Evolutionary conservation across 2,329 filamentous ascomycete species (phyloP).

Genomic region (Cucurbitaria berberidis): DNA sequence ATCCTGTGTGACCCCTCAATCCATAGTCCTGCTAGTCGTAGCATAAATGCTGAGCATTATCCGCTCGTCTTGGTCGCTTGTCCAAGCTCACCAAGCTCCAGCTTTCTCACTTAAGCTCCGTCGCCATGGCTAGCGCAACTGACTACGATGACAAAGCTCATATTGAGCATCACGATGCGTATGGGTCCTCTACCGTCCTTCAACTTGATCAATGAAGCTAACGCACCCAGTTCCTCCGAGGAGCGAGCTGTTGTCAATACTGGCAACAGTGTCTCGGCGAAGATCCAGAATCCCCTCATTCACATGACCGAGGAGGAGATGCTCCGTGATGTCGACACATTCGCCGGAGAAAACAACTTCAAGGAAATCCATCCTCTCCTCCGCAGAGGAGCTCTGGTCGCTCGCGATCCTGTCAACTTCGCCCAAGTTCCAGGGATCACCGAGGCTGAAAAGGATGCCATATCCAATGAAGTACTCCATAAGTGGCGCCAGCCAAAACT

Average conservation of each 20-base stretch:
- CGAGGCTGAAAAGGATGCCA: slow-evolving; percentile 22
- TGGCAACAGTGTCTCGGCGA: slow-evolving; percentile 12
- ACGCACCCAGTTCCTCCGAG: slow-evolving; percentile 11
- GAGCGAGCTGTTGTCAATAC: slow-evolving; percentile 10
- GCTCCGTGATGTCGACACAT: slow-evolving; percentile 59
- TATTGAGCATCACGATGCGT: slow-evolving; percentile 23
- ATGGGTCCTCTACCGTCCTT: not conserved
- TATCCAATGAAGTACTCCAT: slow-evolving; percentile 50
- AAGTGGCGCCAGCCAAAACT: slow-evolving; percentile 65
- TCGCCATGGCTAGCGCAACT: slow-evolving; percentile 14
- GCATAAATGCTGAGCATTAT: not conserved
- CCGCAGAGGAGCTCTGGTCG: slow-evolving; percentile 57
- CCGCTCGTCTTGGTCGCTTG: not conserved
- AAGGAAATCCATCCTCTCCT: slow-evolving; percentile 55
- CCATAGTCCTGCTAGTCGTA: not conserved
- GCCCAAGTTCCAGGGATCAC: slow-evolving; percentile 19
- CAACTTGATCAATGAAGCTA: not conserved
- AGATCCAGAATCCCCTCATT: slow-evolving; percentile 28
- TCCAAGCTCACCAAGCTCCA: not conserved
- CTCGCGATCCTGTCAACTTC: slow-evolving; percentile 44
- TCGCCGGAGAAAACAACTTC: slow-evolving; percentile 56
- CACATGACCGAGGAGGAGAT: slow-evolving; percentile 47
- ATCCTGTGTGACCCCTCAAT: not conserved
- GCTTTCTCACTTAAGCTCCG: not conserved
- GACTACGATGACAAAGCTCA: slow-evolving; percentile 8